Percentiles rank a stretch among this genome's conserved stretches.
Conservation (phyloP, 768 basidiomycete species). For the Xanthoconium stramineum region DNA sequence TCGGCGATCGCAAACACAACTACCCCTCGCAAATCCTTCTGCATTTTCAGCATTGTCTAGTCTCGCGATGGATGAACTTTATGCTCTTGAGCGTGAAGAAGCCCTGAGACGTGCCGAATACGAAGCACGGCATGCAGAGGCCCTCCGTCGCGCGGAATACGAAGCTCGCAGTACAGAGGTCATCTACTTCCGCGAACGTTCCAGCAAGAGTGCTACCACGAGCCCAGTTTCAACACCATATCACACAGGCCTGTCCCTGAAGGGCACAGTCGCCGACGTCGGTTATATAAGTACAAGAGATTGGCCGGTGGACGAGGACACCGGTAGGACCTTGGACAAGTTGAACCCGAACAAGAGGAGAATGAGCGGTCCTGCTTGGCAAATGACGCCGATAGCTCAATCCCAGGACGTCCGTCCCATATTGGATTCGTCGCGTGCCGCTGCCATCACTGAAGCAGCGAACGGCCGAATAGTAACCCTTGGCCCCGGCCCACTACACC, state of each 20-base stretch:
- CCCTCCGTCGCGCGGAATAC: constrained; percentile 61
- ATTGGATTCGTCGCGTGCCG: constrained; percentile 17
- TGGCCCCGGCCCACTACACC: constrained; percentile 36
- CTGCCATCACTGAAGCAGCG: constrained; percentile 12
- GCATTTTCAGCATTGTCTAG: constrained; percentile 69
- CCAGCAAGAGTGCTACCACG: constrained; percentile 66
- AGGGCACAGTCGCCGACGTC: constrained; percentile 33
- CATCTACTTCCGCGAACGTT: constrained; percentile 33
- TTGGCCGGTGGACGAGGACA: constrained; percentile 27
- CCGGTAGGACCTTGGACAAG: constrained; percentile 24
- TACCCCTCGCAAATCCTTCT: constrained; percentile 34
- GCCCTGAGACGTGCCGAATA: constrained; percentile 83
- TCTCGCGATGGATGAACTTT: constrained; percentile 85
- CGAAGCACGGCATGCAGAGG: constrained; percentile 72
- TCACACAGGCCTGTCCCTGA: constrained; percentile 23
- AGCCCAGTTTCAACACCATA: constrained; percentile 54
- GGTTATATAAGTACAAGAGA: constrained; percentile 43
- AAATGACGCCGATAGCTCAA: constrained; percentile 42
- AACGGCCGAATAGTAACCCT: constrained; percentile 18
- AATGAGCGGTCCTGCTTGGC: constrained; percentile 56
- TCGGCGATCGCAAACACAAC: constrained; percentile 28
- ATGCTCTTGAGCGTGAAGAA: constrained; percentile 84
- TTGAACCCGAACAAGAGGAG: constrained; percentile 38
- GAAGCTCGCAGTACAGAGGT: constrained; percentile 50
- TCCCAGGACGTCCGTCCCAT: constrained; percentile 33